phyloP scores from a whole-genome alignment of 345 rosid species.

The Brassica incana region DNA sequence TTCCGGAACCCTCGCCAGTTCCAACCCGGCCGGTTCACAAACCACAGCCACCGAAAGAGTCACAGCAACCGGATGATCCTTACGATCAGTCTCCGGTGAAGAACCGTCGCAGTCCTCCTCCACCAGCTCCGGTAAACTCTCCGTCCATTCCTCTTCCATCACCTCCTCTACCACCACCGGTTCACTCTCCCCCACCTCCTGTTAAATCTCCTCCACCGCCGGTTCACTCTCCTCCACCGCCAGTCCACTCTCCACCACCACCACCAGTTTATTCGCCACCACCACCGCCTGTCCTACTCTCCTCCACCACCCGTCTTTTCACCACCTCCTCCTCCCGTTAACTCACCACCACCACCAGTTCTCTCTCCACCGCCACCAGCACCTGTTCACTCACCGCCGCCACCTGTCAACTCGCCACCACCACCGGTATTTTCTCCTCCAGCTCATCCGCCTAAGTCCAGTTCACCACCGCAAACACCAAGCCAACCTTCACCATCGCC shows the following conservation, averaged over 20 bases:
- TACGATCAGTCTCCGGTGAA: conserved; percentile 24
- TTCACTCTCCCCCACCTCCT: conserved; percentile 2
- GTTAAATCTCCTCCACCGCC: conserved; percentile 17
- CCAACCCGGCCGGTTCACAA: neutral
- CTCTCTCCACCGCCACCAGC: conserved; percentile 38
- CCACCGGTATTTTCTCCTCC: conserved; percentile 37
- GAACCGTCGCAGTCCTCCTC: conserved; percentile 30
- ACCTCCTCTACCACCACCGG: conserved; percentile 9
- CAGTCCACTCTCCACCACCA: conserved; percentile 31
- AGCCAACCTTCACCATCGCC: conserved; percentile 17
- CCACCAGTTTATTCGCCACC: conserved; percentile 26
- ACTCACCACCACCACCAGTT: conserved; percentile 33
- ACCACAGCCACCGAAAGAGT: conserved; percentile 30
- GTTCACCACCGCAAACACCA: conserved; percentile 31
- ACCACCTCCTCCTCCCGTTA: conserved; percentile 6
- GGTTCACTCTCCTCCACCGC: conserved; percentile 21
- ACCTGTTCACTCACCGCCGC: conserved; percentile 32
- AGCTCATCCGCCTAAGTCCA: conserved; percentile 20
- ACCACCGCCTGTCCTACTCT: conserved; percentile 21
- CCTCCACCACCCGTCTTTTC: conserved; percentile 23
- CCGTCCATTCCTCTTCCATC: conserved; percentile 35
- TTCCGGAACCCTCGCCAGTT: conserved; percentile 16
- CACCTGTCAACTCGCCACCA: conserved; percentile 32
- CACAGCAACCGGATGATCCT: conserved; percentile 33
- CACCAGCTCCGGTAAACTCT: conserved; percentile 27